Conservation (phyloP, 805 yeast species). For the Candida arabinofermentans region DNA sequence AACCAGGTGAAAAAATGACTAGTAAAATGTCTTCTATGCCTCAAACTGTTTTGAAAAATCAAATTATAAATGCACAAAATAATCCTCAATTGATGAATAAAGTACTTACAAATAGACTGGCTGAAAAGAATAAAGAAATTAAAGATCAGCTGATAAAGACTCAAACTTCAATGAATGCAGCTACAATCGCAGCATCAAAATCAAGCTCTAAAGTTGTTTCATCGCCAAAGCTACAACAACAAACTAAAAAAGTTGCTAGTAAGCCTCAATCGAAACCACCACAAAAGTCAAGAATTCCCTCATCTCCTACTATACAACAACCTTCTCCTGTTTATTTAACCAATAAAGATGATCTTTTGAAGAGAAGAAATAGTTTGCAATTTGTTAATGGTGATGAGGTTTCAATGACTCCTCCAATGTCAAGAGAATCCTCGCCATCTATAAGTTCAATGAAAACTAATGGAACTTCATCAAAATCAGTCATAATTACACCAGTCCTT, state of each 20-base stretch:
- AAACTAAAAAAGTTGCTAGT: not conserved
- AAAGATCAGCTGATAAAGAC: conserved; percentile 19
- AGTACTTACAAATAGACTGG: conserved; percentile 29
- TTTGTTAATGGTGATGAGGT: conserved; percentile 21
- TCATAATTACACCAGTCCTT: conserved; percentile 5
- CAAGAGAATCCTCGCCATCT: conserved; percentile 21
- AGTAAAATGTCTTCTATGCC: conserved; percentile 27
- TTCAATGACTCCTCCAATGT: conserved; percentile 22
- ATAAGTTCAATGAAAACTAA: conserved; percentile 14
- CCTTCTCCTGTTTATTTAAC: conserved; percentile 10
- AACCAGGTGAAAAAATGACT: conserved; percentile 22
- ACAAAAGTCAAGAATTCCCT: not conserved
- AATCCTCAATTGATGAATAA: conserved; percentile 33
- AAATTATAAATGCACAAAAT: conserved; percentile 28
- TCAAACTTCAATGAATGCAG: conserved; percentile 13
- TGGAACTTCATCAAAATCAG: conserved; percentile 17
- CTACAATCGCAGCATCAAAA: conserved; percentile 21
- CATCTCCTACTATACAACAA: conserved; percentile 3
- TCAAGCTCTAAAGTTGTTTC: conserved; percentile 2
- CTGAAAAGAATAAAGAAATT: conserved; percentile 27
- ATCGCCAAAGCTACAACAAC: not conserved
- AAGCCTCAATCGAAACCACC: conserved; percentile 1
- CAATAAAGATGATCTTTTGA: conserved; percentile 32
- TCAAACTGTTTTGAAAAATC: conserved; percentile 26
- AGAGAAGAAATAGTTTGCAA: conserved; percentile 25